Evolutionary conservation across 2,329 filamentous ascomycete genomes (phyloP), one percentile per base, ranked within the genome.

Genomic region (Fusarium sp.): DNA sequence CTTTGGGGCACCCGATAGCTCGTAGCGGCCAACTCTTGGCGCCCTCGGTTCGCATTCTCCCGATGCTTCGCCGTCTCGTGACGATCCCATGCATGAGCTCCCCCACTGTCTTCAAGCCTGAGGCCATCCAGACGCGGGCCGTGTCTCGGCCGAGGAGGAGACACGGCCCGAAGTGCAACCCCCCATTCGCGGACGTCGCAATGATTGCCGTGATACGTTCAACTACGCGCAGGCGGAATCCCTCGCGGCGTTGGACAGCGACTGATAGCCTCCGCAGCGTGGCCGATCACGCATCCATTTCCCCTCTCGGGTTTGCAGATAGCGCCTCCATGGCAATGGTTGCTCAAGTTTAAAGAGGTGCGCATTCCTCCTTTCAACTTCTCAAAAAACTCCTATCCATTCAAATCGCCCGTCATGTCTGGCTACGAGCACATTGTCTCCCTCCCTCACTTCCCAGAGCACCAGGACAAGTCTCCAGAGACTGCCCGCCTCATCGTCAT

Each of bases 381-480:
- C n/a, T n/a, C n/a, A n/a, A n/a, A n/a, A n/a, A n/a, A n/a, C n/a
- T n/a, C n/a, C n/a, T n/a, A n/a, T n/a, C n/a, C n/a, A n/a, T n/a
- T n/a, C n/a, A n/a, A n/a, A n/a, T n/a, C n/a, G n/a, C n/a, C n/a
- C n/a, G n/a, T n/a, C n/a, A 66, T 66, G 64, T 56, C 64, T 10
- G 57, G 29, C 1, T 50, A 56, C 36, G 64, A 66, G 4, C 64
- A 66, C 4, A 66, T 66, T 8, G 36, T 66, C 33, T 11, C 42
- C 10, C 18, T 66, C 3, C 64, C 57, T 33, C 45, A 27, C 5
- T 66, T 66, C 6, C 38, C 64, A n/a, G 57, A 66, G 13, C 20
- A 47, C n/a, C 35, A 62, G 35, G 56, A 59, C 18, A 31, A 66
- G 22, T 62, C 56, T 16, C 9, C 64, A 20, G 64, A 67, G 7